These are phyloP conservation scores for Sutorius australiensis DNA, from an alignment of 768 basidiomycete species.

Conservation along the genomic window DNA sequence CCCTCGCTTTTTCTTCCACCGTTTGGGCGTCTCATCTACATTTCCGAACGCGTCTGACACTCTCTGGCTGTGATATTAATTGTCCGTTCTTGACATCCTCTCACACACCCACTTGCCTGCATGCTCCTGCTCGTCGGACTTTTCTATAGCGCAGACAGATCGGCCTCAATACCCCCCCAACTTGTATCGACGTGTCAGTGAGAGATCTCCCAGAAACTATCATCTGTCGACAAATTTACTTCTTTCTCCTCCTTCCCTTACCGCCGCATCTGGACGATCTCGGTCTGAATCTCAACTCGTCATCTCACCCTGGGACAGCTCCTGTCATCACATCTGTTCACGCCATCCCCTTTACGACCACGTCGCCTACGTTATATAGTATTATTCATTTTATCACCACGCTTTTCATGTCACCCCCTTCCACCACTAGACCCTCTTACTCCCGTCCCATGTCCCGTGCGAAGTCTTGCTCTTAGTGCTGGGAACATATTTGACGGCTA, in stretches of 20 bases:
- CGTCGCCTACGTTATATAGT: conserved; percentile 9
- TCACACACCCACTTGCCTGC: conserved; percentile 16
- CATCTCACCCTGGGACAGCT: conserved; percentile 22
- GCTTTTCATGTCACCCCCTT: conserved; percentile 11
- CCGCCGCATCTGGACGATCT: conserved; percentile 18
- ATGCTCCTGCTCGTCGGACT: conserved; percentile 5
- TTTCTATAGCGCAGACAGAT: conserved; percentile 17
- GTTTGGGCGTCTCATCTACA: background rate
- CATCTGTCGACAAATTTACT: conserved; percentile 12
- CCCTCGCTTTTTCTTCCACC: conserved; percentile 6
- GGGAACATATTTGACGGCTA: conserved; percentile 15
- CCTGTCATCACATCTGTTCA: conserved; percentile 14
- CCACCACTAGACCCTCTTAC: background rate
- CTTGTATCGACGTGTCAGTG: conserved; percentile 14
- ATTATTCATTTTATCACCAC: conserved; percentile 17
- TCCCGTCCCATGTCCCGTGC: conserved; percentile 10
- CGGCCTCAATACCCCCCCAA: conserved; percentile 9
- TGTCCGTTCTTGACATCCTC: conserved; percentile 9
- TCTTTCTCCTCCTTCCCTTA: conserved; percentile 1
- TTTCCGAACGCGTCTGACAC: background rate
- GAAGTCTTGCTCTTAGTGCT: conserved; percentile 4
- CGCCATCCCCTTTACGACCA: conserved; percentile 14
- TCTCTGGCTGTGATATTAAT: background rate
- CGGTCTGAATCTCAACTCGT: conserved; percentile 11
- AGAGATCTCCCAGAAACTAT: conserved; percentile 18